A percentile compares a stretch with the other conserved stretches of the same genome.
Evolutionary conservation across 371 early-diverging fungal genomes (phyloP).

Genomic region (Rhizopus arrhizus): DNA sequence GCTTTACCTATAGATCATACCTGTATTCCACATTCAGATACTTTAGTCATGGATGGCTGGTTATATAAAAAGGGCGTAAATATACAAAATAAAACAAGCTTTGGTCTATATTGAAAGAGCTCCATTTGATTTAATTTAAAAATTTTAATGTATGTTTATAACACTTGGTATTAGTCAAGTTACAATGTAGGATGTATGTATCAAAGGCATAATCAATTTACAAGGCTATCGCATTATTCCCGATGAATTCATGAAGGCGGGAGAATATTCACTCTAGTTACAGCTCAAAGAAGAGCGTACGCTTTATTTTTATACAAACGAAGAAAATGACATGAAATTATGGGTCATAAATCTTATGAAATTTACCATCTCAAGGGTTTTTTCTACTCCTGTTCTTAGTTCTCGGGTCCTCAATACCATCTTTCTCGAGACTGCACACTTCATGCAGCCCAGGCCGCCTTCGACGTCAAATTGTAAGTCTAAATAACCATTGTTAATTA

Average conservation of each 20-base stretch:
- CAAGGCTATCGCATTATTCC: constrained; percentile 54
- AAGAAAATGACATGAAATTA: too few relatives aligned
- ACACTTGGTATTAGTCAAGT: neutral
- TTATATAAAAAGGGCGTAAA: constrained; percentile 69
- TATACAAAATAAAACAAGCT: constrained; percentile 71
- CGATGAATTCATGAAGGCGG: constrained; percentile 61
- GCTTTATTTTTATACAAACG: too few relatives aligned
- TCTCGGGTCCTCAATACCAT: too few relatives aligned
- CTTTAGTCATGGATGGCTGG: constrained; percentile 61
- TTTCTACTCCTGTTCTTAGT: too few relatives aligned
- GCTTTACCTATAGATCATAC: neutral
- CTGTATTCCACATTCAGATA: neutral
- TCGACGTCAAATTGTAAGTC: too few relatives aligned
- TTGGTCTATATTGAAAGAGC: constrained; percentile 69
- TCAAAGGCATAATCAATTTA: constrained; percentile 57
- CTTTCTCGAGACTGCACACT: too few relatives aligned
- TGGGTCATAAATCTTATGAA: too few relatives aligned
- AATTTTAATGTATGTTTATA: constrained; percentile 45
- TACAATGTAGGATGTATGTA: constrained; percentile 40
- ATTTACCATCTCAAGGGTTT: too few relatives aligned
- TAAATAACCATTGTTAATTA: too few relatives aligned
- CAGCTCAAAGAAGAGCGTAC: too few relatives aligned
- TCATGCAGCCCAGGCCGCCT: too few relatives aligned
- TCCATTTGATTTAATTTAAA: constrained; percentile 64
- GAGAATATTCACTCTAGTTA: too few relatives aligned